phyloP scores from a whole-genome alignment of 345 rosid genomes.

The Mangifera indica region DNA sequence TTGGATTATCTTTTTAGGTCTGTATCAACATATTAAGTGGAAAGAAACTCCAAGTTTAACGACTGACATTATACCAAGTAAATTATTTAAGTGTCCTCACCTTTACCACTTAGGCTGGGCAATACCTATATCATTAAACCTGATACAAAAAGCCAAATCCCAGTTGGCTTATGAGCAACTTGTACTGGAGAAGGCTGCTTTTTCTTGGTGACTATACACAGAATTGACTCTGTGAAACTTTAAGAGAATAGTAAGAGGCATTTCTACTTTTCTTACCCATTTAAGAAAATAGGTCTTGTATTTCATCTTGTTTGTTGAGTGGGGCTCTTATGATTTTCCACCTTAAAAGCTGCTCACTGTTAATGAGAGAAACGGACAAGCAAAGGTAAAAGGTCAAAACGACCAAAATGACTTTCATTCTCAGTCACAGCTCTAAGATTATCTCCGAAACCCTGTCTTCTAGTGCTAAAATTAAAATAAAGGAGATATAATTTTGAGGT shows the following conservation, averaged over 20 bases:
- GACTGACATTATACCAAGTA: too few relatives aligned
- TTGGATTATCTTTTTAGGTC: too few relatives aligned
- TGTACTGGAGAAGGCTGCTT: conserved; percentile 38
- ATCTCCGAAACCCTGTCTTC: conserved; percentile 52
- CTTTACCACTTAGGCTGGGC: too few relatives aligned
- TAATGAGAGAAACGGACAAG: conserved; percentile 35
- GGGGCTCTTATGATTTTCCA: conserved; percentile 40
- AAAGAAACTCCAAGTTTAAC: too few relatives aligned
- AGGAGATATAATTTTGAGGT: conserved; percentile 47
- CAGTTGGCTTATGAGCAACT: conserved; percentile 23
- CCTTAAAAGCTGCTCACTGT: conserved; percentile 37
- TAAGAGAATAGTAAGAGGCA: conserved; percentile 35
- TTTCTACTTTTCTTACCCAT: conserved; percentile 22
- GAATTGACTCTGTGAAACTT: conserved; percentile 35
- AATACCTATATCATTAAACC: conserved; percentile 18
- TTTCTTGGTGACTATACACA: conserved; percentile 29
- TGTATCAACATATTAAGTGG: too few relatives aligned
- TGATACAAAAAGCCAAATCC: conserved; percentile 33
- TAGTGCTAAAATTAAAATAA: conserved; percentile 42
- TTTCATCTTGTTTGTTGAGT: conserved; percentile 38
- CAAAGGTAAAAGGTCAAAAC: conserved; percentile 18
- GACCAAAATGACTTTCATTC: conserved; percentile 8
- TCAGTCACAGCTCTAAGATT: conserved; percentile 16
- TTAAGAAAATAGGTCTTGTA: conserved; percentile 29
- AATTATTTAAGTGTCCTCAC: too few relatives aligned